Base-by-base conservation (phyloP, 2,329 filamentous ascomycete species). In the Colletotrichum sp. region DNA sequence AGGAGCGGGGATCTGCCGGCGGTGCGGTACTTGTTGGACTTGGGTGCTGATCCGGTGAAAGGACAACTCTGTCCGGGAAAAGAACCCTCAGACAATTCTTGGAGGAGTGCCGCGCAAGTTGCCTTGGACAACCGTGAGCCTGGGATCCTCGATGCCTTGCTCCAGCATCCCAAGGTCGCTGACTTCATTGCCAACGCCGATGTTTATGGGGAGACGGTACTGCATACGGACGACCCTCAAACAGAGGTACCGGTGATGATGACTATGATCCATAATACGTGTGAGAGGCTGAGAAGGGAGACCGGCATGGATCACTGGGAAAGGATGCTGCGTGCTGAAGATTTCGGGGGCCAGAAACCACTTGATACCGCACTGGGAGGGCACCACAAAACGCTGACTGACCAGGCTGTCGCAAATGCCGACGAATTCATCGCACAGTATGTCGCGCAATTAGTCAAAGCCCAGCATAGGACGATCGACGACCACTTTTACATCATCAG, bases 1-100 rank as follows among this genome's bases (percentile, higher is more conserved):
- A 52, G 28, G 5, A 65, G 49, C 16, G 75, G 78, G 21, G 66
- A 77, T 18, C 49, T 72, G 8, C 66, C 69, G 21, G 39, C 78
- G 28, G 79, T 81, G 26, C 71, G 71, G 30, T 79, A 78, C 71
- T 62, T 81, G 30, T 76, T 80, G 6, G 72, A 77, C 10, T 76
- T 75, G 13, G 80, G 80, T 3, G 79, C 77, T 9, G 76, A 81
- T 69, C 79, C 78, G 16, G 24, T 76, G 7, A 78, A 73, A 36
- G 77, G 73, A 12, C 71, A 77, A 12, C 72, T 69, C 13, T 34
- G 59, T 7, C 73, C 77, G 3, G 65, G 63, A 3, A 59, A 63
- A 9, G 26, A 67, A 5, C 30, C 72, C 9, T 16, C 30, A 6
- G 13, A 30, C 16, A 30, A 9, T 57, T 12, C 34, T 5, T 81